Evolutionary conservation across 148 eudicot genomes (phyloP).

Genomic region (Camellia japonica): DNA sequence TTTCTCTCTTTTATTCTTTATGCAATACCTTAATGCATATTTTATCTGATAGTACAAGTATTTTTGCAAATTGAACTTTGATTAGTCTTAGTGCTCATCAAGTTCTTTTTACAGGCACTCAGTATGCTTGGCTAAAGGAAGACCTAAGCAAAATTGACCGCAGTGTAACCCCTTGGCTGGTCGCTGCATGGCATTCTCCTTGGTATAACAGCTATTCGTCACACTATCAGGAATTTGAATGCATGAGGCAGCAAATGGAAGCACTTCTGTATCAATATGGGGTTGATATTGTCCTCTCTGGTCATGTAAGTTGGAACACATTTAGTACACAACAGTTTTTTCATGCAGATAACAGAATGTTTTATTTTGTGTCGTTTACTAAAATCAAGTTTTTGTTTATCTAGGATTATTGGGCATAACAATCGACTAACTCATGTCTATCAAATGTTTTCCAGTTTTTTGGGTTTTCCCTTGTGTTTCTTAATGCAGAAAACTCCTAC

Average conservation of each 20-base stretch:
- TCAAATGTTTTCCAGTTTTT: no score
- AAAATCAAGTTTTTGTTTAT: background rate
- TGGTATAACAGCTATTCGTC: slow-evolving; percentile 97
- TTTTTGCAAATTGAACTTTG: background rate
- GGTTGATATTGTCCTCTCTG: slow-evolving; percentile 83
- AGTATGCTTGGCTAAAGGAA: slow-evolving; percentile 66
- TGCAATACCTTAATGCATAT: background rate
- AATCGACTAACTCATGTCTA: background rate
- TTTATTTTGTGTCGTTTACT: background rate
- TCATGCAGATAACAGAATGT: background rate
- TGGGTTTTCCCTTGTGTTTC: no score
- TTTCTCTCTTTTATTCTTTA: slow-evolving; percentile 4
- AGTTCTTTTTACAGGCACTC: slow-evolving; percentile 50
- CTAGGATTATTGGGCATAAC: background rate
- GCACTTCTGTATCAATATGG: slow-evolving; percentile 54
- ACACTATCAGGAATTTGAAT: slow-evolving; percentile 93
- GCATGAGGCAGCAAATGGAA: slow-evolving; percentile 97
- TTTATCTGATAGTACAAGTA: background rate
- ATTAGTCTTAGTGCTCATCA: background rate
- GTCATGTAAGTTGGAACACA: slow-evolving; percentile 68
- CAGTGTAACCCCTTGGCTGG: slow-evolving; percentile 73
- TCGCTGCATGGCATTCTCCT: slow-evolving; percentile 90
- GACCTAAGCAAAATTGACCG: slow-evolving; percentile 59
- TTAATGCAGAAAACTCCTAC: no score
- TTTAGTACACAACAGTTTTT: background rate